phyloP scores from a whole-genome alignment of 108 stramenopile genomes.

The Nitzschia palea region DNA sequence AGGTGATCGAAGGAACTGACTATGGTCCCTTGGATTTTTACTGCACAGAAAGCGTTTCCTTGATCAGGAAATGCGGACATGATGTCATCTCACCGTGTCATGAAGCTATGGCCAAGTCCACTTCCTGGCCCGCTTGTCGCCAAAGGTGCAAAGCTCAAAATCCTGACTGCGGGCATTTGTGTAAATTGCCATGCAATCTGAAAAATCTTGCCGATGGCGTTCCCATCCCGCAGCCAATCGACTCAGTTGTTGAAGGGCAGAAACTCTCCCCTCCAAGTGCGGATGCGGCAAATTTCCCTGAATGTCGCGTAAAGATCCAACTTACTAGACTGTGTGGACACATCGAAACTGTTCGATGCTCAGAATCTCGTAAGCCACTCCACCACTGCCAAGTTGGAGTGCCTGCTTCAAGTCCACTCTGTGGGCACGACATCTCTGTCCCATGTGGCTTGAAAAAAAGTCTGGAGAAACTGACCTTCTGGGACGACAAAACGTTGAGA shows the following conservation, averaged over 20 bases:
- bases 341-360: background rate
- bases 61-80: constrained; percentile 37
- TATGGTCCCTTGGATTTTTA: constrained; percentile 33
- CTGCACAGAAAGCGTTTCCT: constrained; percentile 24
- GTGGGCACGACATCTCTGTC: constrained; percentile 16
- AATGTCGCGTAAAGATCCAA: background rate
- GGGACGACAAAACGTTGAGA: too few relatives aligned
- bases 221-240: background rate
- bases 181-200: background rate
- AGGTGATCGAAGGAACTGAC: constrained; percentile 26
- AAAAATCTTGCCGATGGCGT: background rate
- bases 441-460: background rate
- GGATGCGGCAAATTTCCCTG: background rate
- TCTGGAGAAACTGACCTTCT: background rate
- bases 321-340: background rate
- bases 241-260: background rate
- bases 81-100: background rate
- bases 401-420: background rate
- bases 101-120: background rate
- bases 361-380: background rate
- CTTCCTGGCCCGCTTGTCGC: background rate
- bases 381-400: background rate
- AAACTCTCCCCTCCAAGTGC: too few relatives aligned
- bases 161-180: background rate
- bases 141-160: background rate